phyloP scores from a whole-genome alignment of 495 filamentous ascomycete species.

The Patellaria atrata region DNA sequence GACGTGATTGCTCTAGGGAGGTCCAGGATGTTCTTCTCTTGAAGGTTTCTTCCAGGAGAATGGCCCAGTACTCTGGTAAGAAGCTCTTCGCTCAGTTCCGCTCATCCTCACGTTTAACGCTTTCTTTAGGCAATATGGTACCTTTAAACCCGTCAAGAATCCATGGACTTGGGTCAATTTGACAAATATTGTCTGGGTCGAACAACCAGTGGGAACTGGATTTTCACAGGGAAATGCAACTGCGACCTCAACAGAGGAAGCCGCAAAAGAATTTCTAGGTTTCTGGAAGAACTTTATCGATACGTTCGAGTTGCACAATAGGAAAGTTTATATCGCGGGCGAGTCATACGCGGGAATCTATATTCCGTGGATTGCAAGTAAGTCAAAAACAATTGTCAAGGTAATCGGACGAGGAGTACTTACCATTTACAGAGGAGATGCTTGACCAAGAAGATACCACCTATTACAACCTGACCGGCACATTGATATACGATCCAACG shows the following conservation, averaged over 20 bases:
- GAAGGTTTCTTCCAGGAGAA: slow-evolving; percentile 61
- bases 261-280: slow-evolving; percentile 43
- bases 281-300: slow-evolving; percentile 53
- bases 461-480: slow-evolving; percentile 50
- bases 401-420: slow-evolving; percentile 40
- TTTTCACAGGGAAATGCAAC: slow-evolving; percentile 42
- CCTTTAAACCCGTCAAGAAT: slow-evolving; percentile 14
- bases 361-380: slow-evolving; percentile 33
- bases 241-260: slow-evolving; percentile 39
- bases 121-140: slow-evolving; percentile 21
- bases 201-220: slow-evolving; percentile 66
- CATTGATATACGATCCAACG: slow-evolving; percentile 48
- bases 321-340: slow-evolving; percentile 47
- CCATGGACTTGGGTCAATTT: slow-evolving; percentile 49
- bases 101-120: no score
- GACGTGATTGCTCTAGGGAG: slow-evolving; percentile 25
- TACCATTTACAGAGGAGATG: slow-evolving; percentile 66
- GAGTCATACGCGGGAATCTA: slow-evolving; percentile 49
- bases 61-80: slow-evolving; percentile 61
- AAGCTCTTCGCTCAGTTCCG: no score
- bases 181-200: slow-evolving; percentile 62
- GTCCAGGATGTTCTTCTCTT: slow-evolving; percentile 51
- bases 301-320: slow-evolving; percentile 44
- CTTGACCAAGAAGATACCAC: slow-evolving; percentile 48
- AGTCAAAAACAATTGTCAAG: slow-evolving; percentile 34